Conservation (phyloP, 140 eudicot species). For the Erigeron philadelphicus region DNA sequence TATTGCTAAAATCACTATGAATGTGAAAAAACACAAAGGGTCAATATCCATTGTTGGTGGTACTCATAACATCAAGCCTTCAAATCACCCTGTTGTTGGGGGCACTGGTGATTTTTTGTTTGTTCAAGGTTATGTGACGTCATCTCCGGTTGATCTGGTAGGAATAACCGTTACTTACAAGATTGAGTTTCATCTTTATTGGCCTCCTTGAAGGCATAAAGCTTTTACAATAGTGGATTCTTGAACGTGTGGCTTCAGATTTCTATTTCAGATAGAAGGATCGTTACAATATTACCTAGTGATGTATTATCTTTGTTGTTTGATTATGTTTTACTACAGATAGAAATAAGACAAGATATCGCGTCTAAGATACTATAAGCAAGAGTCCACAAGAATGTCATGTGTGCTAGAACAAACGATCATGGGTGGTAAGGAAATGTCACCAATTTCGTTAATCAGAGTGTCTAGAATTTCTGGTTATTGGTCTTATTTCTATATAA, state of each 20-base stretch:
- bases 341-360: conserved; percentile 5
- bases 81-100: conserved; percentile 49
- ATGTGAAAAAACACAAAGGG: conserved; percentile 46
- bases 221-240: conserved; percentile 8
- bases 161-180: conserved; percentile 46
- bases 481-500: background rate
- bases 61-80: conserved; percentile 41
- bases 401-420: background rate
- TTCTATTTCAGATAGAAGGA: background rate
- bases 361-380: background rate
- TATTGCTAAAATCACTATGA: conserved; percentile 33
- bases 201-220: conserved; percentile 42
- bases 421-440: background rate
- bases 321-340: conserved; percentile 8
- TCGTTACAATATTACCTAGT: background rate
- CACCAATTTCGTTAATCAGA: background rate
- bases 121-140: conserved; percentile 56
- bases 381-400: background rate
- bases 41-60: conserved; percentile 40
- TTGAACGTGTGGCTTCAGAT: conserved; percentile 12
- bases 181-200: conserved; percentile 51
- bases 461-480: background rate
- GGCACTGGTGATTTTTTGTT: conserved; percentile 58
- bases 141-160: conserved; percentile 42
- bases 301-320: background rate